Evolutionary conservation across 352 stramenopile genomes (phyloP), one percentile per base, ranked within the genome.

Genomic region (Globisporangium irregulare): DNA sequence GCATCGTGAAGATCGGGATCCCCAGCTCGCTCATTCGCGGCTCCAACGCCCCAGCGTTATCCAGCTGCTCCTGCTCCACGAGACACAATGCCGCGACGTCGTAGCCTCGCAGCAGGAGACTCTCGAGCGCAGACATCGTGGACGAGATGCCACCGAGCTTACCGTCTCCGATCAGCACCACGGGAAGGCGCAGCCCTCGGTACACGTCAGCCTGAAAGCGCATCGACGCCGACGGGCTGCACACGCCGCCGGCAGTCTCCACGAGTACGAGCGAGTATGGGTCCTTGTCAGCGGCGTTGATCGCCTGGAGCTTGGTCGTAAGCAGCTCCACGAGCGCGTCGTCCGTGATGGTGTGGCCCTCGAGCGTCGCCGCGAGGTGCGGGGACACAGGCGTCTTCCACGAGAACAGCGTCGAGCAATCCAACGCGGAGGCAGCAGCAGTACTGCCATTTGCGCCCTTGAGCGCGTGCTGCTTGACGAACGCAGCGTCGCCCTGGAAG

Each of bases 151-250:
- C 97, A 61, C 97, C 97, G 5, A 99, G 85, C 66, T 94, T 93
- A 48, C 94, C 95, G 73, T 99, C 97, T n/a, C 97, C 97, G 34
- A 99, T 89, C 8, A 99, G 82, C 64, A 99, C 84, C 4, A 97
- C 91, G 9, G 93, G 94, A 6, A 98, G 76, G 10, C 86, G 77
- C 38, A 98, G 78, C 5, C 84, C 74, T 27, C 91, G 84, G 73
- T 99, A 99, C 55, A 99, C 82, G 72, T 99, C 96, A 22, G 91
- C 96, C 75, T 99, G 97, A 68, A 91, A 90, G 18, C 80, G 86
- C 76, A 93, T 92, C 2, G 80, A 91, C 5, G 84, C 87, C 27
- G 87, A 91, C 10, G 87, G 87, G 48, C 87, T 99, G 67, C 98
- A 91, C 15, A 98, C 95, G 27, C 97, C 97, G 10, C 97, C 97